Evolutionary conservation across 805 yeast genomes (phyloP).

Genomic region (Candida corydali): DNA sequence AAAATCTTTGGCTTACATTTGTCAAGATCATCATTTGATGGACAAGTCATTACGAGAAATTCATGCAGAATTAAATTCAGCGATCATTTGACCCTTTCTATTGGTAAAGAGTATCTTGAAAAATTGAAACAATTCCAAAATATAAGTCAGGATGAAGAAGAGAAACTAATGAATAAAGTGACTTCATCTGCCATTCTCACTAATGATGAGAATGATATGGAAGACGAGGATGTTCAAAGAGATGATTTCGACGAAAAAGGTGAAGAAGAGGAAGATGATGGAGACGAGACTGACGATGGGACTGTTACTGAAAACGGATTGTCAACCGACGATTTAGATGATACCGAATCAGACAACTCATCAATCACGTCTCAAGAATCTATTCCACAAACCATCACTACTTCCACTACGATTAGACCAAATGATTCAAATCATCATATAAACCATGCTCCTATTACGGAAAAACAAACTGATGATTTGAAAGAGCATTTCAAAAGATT

Average conservation of each 20-base stretch:
- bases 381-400: conserved; percentile 6
- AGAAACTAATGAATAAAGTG: conserved; percentile 11
- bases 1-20: conserved; percentile 72
- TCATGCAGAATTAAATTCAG: conserved; percentile 67
- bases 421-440: neutral
- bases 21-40: conserved; percentile 76
- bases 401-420: conserved; percentile 4
- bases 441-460: conserved; percentile 28
- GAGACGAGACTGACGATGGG: conserved; percentile 15
- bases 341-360: conserved; percentile 17
- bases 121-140: conserved; percentile 33
- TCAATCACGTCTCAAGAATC: conserved; percentile 18
- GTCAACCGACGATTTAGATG: conserved; percentile 14
- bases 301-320: conserved; percentile 14
- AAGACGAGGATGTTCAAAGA: conserved; percentile 30
- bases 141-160: conserved; percentile 13
- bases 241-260: conserved; percentile 37
- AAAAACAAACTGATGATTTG: conserved; percentile 33
- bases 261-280: conserved; percentile 24
- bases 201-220: conserved; percentile 27
- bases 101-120: conserved; percentile 40
- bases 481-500: conserved; percentile 32
- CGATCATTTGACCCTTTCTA: conserved; percentile 46
- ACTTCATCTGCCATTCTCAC: conserved; percentile 20
- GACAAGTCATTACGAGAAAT: conserved; percentile 65